These are phyloP conservation scores for Tremella yokohamensis DNA, from an alignment of 768 basidiomycete species.

Conservation along the genomic window DNA sequence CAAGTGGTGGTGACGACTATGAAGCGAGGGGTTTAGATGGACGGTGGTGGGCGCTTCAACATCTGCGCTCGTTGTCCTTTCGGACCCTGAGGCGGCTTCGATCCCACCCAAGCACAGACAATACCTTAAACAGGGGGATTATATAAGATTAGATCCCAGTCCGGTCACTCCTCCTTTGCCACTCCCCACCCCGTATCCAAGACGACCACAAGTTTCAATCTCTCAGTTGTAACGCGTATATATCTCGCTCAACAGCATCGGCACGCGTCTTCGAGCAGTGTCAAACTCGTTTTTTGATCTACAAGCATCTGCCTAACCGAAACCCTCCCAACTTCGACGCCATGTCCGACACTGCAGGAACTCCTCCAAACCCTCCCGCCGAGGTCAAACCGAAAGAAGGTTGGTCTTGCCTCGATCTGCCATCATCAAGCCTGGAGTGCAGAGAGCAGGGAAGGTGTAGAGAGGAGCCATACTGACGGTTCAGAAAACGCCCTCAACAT, in stretches of 20 bases:
- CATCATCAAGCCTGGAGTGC: neutral
- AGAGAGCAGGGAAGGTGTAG: too few relatives aligned
- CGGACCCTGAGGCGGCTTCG: too few relatives aligned
- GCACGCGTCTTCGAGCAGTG: too few relatives aligned
- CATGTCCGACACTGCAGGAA: conserved; percentile 41
- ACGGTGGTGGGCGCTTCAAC: too few relatives aligned
- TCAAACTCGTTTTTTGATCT: too few relatives aligned
- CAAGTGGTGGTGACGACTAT: too few relatives aligned
- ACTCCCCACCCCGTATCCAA: neutral
- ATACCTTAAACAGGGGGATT: too few relatives aligned
- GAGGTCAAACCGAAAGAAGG: conserved; percentile 43
- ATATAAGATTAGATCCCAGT: too few relatives aligned
- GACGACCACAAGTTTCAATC: neutral
- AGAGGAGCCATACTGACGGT: neutral
- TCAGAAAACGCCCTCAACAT: conserved; percentile 43
- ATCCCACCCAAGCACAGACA: too few relatives aligned
- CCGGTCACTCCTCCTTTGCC: neutral
- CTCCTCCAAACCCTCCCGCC: conserved; percentile 19
- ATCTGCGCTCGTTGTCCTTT: too few relatives aligned
- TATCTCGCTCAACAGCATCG: too few relatives aligned
- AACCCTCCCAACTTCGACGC: conserved; percentile 2
- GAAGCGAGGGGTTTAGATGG: too few relatives aligned
- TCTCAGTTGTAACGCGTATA: neutral
- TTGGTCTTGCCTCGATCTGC: conserved; percentile 7
- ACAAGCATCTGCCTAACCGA: neutral